A percentile compares a stretch with the other conserved stretches of the same genome.
These are phyloP conservation scores for Sanghuangporus baumii DNA, from an alignment of 1,284 basidiomycete species.

Conservation along the genomic window DNA sequence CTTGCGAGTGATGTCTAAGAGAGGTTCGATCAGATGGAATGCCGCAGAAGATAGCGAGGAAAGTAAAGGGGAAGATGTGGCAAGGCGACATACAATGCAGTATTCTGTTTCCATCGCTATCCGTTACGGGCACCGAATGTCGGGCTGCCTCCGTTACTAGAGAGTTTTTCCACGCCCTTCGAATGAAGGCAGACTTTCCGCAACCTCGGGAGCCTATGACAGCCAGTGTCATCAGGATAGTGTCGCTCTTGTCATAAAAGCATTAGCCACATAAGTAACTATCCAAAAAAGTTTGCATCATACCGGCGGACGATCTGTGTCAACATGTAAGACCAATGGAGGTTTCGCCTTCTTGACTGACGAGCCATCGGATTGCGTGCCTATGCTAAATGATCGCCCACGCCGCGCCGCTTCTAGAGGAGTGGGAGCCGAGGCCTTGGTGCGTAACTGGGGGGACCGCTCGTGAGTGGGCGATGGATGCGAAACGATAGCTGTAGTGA, in stretches of 20 bases:
- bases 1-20: slow-evolving; percentile 10
- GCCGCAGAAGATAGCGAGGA: not conserved
- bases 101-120: slow-evolving; percentile 5
- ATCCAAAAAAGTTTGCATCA: not conserved
- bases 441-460: slow-evolving; percentile 9
- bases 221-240: slow-evolving; percentile 42
- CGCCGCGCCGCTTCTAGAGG: slow-evolving; percentile 6
- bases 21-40: not conserved
- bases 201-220: slow-evolving; percentile 63
- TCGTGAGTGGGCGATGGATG: not conserved
- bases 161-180: slow-evolving; percentile 57
- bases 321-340: slow-evolving; percentile 2
- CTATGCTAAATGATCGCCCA: slow-evolving; percentile 9
- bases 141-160: slow-evolving; percentile 41
- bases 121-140: not conserved
- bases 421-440: slow-evolving; percentile 12
- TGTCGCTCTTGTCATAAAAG: slow-evolving; percentile 7
- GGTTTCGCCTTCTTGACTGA: slow-evolving; percentile 6
- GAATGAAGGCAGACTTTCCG: slow-evolving; percentile 68
- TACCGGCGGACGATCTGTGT: slow-evolving; percentile 11
- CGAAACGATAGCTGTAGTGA: slow-evolving; percentile 6
- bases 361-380: slow-evolving; percentile 11
- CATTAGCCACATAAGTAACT: not conserved
- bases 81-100: slow-evolving; percentile 10
- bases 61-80: not conserved